A percentile compares a stretch with the other conserved stretches of the same genome.
These are phyloP conservation scores for Arctostaphylos glauca DNA, from an alignment of 148 eudicot species.

Conservation along the genomic window DNA sequence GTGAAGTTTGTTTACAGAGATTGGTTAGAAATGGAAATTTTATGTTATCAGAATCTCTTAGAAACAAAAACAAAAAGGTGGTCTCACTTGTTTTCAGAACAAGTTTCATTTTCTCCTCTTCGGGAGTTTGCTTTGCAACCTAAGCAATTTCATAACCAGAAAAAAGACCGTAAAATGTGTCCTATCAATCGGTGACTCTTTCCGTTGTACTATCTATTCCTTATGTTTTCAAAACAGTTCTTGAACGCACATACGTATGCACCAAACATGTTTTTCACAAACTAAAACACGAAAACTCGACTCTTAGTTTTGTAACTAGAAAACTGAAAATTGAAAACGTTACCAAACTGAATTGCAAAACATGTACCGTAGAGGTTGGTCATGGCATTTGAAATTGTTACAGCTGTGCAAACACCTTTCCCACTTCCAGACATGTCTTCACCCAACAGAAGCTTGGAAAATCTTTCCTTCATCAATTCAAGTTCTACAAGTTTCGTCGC, in stretches of 20 bases:
- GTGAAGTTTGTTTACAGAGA: background rate
- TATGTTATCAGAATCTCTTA: background rate
- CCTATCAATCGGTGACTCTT: no score
- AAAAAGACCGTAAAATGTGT: no score
- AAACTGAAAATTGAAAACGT: background rate
- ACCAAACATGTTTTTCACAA: background rate
- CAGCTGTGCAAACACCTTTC: conserved; percentile 84
- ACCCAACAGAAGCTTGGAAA: conserved; percentile 87
- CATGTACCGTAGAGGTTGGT: conserved; percentile 89
- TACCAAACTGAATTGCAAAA: background rate
- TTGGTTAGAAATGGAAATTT: no score
- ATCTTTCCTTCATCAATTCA: conserved; percentile 89
- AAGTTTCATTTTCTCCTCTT: background rate
- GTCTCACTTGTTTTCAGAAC: background rate
- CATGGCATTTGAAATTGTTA: conserved; percentile 84
- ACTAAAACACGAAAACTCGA: background rate
- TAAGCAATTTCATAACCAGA: no score
- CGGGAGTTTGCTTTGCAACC: no score
- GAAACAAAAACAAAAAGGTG: background rate
- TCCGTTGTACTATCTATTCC: no score
- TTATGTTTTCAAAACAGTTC: no score
- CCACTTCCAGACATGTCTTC: conserved; percentile 99
- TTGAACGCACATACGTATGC: background rate
- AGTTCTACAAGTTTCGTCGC: conserved; percentile 39
- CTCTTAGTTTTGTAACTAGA: background rate